Evolutionary conservation across 1,284 basidiomycete genomes (phyloP).

Genomic region (Leccinum pachyderme): DNA sequence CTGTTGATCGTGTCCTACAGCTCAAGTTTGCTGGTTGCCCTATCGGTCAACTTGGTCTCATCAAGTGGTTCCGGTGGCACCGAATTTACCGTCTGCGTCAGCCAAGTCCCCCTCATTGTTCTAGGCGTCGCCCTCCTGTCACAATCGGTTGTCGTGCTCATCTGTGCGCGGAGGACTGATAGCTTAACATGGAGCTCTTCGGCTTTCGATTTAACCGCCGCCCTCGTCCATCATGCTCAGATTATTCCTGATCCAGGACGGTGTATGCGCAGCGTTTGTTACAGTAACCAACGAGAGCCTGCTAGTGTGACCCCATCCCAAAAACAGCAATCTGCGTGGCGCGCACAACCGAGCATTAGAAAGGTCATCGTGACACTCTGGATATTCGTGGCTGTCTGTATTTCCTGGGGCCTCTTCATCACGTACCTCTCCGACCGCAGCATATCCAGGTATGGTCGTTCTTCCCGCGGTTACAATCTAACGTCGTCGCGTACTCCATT

Average conservation of each 20-base stretch:
- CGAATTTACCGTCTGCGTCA: conserved; percentile 16
- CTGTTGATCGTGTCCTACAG: conserved; percentile 30
- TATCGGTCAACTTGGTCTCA: conserved; percentile 19
- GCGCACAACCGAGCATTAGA: conserved; percentile 20
- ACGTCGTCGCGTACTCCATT: conserved; percentile 25
- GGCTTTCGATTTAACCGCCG: conserved; percentile 25
- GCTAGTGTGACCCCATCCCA: no score
- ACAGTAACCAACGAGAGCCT: no score
- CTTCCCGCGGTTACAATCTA: conserved; percentile 24
- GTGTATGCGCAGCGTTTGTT: conserved; percentile 25
- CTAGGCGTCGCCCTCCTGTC: conserved; percentile 21
- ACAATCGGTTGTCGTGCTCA: conserved; percentile 27
- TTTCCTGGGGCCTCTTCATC: conserved; percentile 25
- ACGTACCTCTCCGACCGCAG: conserved; percentile 12
- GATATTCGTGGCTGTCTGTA: conserved; percentile 19
- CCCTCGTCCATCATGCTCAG: conserved; percentile 28
- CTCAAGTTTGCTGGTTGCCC: conserved; percentile 25
- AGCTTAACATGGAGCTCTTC: background rate
- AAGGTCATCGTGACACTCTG: conserved; percentile 23
- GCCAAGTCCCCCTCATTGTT: conserved; percentile 30
- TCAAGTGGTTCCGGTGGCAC: conserved; percentile 11
- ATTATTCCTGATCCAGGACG: conserved; percentile 14
- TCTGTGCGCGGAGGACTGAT: conserved; percentile 14
- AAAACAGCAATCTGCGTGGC: conserved; percentile 10
- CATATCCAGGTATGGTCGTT: conserved; percentile 27